Percentiles rank a stretch among this genome's conserved stretches.
phyloP scores from a whole-genome alignment of 768 basidiomycete genomes.

The Mycena albidolilacea region DNA sequence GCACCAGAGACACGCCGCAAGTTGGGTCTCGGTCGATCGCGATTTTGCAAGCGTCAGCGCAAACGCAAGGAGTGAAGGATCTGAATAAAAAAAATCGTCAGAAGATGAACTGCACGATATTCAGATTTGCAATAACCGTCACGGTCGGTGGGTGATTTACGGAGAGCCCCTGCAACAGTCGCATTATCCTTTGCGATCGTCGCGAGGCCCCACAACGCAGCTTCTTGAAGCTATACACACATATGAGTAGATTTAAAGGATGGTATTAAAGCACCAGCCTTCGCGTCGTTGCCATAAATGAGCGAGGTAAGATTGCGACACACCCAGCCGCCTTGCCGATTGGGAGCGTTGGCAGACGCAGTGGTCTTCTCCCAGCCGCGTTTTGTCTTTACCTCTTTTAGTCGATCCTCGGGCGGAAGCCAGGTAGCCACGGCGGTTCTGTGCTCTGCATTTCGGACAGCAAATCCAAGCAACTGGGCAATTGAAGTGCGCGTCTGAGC shows the following conservation, averaged over 20 bases:
- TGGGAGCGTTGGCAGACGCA: slow-evolving; percentile 53
- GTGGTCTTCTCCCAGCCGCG: slow-evolving; percentile 84
- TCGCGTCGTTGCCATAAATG: slow-evolving; percentile 66
- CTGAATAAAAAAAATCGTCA: slow-evolving; percentile 34
- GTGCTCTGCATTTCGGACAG: slow-evolving; percentile 65
- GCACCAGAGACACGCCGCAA: slow-evolving; percentile 81
- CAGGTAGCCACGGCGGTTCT: slow-evolving; percentile 70
- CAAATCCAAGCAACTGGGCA: slow-evolving; percentile 70
- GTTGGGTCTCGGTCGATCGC: slow-evolving; percentile 71
- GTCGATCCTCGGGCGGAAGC: slow-evolving; percentile 71
- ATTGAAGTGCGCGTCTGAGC: slow-evolving; percentile 63
- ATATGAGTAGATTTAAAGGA: neutral
- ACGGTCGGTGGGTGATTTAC: slow-evolving; percentile 58
- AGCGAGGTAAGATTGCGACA: slow-evolving; percentile 65
- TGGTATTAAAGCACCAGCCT: slow-evolving; percentile 53
- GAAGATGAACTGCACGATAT: neutral
- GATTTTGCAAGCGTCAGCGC: slow-evolving; percentile 71
- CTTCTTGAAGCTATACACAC: slow-evolving; percentile 71
- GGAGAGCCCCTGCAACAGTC: slow-evolving; percentile 63
- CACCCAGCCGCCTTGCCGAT: slow-evolving; percentile 72
- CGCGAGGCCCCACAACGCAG: slow-evolving; percentile 74
- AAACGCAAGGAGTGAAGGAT: slow-evolving; percentile 57
- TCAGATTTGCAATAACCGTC: slow-evolving; percentile 46
- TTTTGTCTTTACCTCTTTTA: slow-evolving; percentile 68
- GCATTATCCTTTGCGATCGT: slow-evolving; percentile 77